Evolutionary conservation across 495 filamentous ascomycete genomes (phyloP).

Genomic region (Xylaria intraflava): DNA sequence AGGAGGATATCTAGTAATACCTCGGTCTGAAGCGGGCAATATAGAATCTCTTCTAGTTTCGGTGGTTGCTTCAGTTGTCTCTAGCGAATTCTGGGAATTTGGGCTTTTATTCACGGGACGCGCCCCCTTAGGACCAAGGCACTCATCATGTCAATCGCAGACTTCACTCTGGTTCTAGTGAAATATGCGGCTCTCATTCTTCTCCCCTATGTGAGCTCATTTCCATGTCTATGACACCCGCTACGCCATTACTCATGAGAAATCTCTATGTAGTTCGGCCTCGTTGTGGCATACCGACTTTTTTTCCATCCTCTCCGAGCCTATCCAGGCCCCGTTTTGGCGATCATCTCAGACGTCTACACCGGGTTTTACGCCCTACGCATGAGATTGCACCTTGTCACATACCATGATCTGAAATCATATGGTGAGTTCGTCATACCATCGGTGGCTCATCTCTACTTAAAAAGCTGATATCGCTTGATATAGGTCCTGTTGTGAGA

Average conservation of each 20-base stretch:
- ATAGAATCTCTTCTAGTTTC: no score
- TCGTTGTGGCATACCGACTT: conserved; percentile 9
- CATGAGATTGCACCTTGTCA: conserved; percentile 40
- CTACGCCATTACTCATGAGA: no score
- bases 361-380: conserved; percentile 32
- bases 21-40: no score
- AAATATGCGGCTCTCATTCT: not conserved
- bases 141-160: not conserved
- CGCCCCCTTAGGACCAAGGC: no score
- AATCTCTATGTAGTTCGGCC: no score
- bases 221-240: no score
- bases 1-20: no score
- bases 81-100: no score
- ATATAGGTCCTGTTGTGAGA: not conserved
- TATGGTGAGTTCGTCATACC: conserved; percentile 21
- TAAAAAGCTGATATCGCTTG: no score
- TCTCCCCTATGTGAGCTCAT: not conserved
- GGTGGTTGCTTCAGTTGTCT: no score
- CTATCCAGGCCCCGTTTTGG: conserved; percentile 47
- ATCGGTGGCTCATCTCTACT: no score
- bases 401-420: conserved; percentile 33
- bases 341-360: conserved; percentile 37
- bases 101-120: no score
- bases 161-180: not conserved
- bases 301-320: conserved; percentile 29